Evolutionary conservation across 306 rosid species (phyloP).

Genomic region (Malus fusca): DNA sequence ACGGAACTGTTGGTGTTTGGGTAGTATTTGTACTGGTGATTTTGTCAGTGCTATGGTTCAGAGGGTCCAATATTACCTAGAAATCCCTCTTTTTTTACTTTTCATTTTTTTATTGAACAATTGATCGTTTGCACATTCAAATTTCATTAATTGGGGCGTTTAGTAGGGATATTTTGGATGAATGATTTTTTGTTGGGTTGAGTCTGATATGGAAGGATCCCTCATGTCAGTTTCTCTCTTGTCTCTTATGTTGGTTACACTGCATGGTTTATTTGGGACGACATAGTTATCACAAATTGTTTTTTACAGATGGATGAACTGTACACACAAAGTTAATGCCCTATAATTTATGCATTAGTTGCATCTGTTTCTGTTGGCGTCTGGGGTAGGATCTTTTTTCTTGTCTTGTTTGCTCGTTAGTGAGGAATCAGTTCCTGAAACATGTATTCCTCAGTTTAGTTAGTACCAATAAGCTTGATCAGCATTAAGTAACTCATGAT

Average conservation of each 20-base stretch:
- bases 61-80: background rate
- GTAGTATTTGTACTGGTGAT: background rate
- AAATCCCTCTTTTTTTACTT: background rate
- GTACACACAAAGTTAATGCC: background rate
- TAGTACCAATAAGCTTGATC: background rate
- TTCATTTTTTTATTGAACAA: background rate
- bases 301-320: background rate
- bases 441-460: background rate
- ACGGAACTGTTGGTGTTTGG: background rate
- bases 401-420: background rate
- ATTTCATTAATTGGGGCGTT: background rate
- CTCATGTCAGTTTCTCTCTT: background rate
- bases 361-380: background rate
- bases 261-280: background rate
- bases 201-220: background rate
- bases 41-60: background rate
- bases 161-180: background rate
- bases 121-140: background rate
- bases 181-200: background rate
- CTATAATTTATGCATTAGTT: background rate
- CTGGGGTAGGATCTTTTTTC: background rate
- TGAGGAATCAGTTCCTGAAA: background rate
- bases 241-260: background rate
- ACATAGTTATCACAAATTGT: background rate
- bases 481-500: slow-evolving; percentile 1